phyloP scores from a whole-genome alignment of 2,329 filamentous ascomycete species.

The Cyphellophora europaea region DNA sequence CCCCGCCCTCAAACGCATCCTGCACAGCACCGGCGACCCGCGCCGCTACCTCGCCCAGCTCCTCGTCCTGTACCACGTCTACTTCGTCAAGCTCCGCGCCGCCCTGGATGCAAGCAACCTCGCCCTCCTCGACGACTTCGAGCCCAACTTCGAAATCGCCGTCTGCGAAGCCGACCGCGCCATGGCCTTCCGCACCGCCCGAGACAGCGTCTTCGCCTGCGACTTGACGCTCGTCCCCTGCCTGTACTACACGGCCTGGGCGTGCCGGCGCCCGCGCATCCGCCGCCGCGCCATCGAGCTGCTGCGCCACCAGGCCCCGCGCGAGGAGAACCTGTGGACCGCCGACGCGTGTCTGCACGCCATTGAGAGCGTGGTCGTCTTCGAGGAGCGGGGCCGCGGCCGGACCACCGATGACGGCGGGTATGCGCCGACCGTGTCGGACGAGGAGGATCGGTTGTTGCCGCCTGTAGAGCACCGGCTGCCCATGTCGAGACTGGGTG shows the following conservation, averaged over 20 bases:
- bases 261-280: conserved; percentile 24
- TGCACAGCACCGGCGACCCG: too few relatives aligned
- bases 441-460: too few relatives aligned
- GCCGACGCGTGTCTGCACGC: neutral
- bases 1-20: too few relatives aligned
- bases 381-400: too few relatives aligned
- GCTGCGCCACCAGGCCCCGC: conserved; percentile 4
- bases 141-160: neutral
- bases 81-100: too few relatives aligned
- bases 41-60: too few relatives aligned
- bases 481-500: too few relatives aligned
- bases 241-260: conserved; percentile 23
- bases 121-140: neutral
- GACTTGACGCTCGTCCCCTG: conserved; percentile 25
- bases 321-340: neutral
- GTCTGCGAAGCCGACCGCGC: neutral
- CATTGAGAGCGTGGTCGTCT: neutral
- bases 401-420: too few relatives aligned
- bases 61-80: too few relatives aligned
- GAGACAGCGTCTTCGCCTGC: neutral
- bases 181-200: neutral
- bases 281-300: conserved; percentile 19
- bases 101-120: too few relatives aligned
- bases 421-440: too few relatives aligned
- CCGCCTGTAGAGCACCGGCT: too few relatives aligned